These are phyloP conservation scores for Rhizopus delemar DNA, from an alignment of 371 early-diverging fungal species.

Conservation along the genomic window DNA sequence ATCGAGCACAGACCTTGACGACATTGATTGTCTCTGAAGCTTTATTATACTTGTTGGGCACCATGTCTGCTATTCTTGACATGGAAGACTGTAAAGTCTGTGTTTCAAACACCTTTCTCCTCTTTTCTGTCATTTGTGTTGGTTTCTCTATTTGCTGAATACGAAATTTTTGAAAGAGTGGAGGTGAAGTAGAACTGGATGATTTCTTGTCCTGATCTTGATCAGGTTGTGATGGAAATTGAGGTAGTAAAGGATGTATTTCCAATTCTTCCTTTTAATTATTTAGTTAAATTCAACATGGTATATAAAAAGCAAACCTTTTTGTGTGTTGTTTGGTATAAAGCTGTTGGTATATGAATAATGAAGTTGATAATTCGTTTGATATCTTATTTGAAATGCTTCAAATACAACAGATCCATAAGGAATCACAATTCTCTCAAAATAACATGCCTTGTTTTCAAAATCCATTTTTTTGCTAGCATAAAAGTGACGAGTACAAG, in stretches of 20 bases:
- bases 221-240: not conserved
- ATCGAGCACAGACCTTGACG: slow-evolving; percentile 62
- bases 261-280: slow-evolving; percentile 5
- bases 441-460: slow-evolving; percentile 14
- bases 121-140: slow-evolving; percentile 4
- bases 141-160: slow-evolving; percentile 2
- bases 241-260: not conserved
- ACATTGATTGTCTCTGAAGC: not conserved
- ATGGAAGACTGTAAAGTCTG: not conserved
- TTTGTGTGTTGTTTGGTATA: not conserved
- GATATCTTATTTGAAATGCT: slow-evolving; percentile 24
- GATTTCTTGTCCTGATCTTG: not conserved
- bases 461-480: slow-evolving; percentile 24
- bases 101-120: not conserved
- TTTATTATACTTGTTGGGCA: not conserved
- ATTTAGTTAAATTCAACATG: not conserved
- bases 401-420: slow-evolving; percentile 39
- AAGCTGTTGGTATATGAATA: not conserved
- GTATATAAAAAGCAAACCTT: not conserved
- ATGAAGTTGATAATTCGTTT: not conserved
- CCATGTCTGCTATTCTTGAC: not conserved
- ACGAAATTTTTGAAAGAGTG: slow-evolving; percentile 4
- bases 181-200: not conserved
- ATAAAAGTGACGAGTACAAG: slow-evolving; percentile 34
- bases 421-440: slow-evolving; percentile 38